Conservation (phyloP, 768 basidiomycete genomes). For the Trametes meyenii region DNA sequence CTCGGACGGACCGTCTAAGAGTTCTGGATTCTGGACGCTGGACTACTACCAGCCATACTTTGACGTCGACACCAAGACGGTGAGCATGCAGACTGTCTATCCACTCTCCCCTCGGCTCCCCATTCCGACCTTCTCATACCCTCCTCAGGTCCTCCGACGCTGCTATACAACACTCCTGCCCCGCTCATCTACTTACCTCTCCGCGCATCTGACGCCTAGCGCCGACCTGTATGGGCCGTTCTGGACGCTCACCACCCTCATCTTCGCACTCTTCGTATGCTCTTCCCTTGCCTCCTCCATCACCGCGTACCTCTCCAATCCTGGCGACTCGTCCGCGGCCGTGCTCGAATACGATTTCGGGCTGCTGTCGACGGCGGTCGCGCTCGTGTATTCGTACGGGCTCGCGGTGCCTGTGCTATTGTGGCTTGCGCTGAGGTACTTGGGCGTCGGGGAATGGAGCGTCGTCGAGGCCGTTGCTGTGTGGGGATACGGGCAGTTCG, state of each 20-base stretch:
- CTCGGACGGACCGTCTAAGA: conserved; percentile 52
- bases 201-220: conserved; percentile 64
- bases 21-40: conserved; percentile 72
- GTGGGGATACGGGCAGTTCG: conserved; percentile 82
- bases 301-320: conserved; percentile 76
- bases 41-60: conserved; percentile 90
- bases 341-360: conserved; percentile 85
- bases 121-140: conserved; percentile 6
- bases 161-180: conserved; percentile 82
- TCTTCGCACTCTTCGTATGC: conserved; percentile 90
- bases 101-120: conserved; percentile 1
- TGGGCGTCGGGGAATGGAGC: conserved; percentile 90
- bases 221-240: conserved; percentile 89
- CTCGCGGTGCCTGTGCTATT: conserved; percentile 78
- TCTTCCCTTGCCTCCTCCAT: conserved; percentile 92
- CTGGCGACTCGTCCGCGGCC: conserved; percentile 36
- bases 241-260: conserved; percentile 96
- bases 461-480: conserved; percentile 80
- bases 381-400: conserved; percentile 87
- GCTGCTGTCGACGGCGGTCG: conserved; percentile 78
- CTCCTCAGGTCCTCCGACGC: conserved; percentile 62
- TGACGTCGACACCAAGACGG: conserved; percentile 83
- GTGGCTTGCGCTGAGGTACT: conserved; percentile 83
- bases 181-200: conserved; percentile 62
- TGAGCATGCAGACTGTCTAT: conserved; percentile 31